phyloP scores from a whole-genome alignment of 352 stramenopile species.

The Pythium rhizo-oryzae region DNA sequence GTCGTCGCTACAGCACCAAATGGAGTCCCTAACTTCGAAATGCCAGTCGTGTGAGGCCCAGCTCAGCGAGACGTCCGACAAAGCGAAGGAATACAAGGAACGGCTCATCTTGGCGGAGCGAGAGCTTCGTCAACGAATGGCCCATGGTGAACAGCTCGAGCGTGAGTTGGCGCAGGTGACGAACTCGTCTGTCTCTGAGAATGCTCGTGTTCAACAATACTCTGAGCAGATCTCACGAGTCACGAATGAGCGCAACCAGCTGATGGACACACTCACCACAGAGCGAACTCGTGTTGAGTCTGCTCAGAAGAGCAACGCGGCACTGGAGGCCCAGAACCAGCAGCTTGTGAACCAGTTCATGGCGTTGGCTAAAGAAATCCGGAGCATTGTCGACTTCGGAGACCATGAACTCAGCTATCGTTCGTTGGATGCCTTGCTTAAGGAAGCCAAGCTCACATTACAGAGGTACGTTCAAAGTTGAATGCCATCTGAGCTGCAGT shows the following conservation, averaged over 20 bases:
- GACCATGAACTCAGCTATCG: constrained; percentile 22
- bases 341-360: constrained; percentile 44
- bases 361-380: constrained; percentile 44
- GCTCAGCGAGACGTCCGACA: constrained; percentile 35
- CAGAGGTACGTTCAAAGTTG: constrained; percentile 31
- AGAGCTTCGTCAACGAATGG: constrained; percentile 33
- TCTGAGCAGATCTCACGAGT: constrained; percentile 44
- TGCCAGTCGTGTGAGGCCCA: constrained; percentile 44
- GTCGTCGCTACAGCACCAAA: constrained; percentile 46
- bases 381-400: constrained; percentile 25
- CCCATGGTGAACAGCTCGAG: constrained; percentile 48
- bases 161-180: constrained; percentile 41
- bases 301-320: constrained; percentile 28
- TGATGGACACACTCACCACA: constrained; percentile 45
- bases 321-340: constrained; percentile 39
- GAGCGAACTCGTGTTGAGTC: constrained; percentile 45
- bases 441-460: constrained; percentile 38
- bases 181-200: constrained; percentile 41
- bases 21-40: constrained; percentile 52
- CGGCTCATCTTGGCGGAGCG: constrained; percentile 31
- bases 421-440: constrained; percentile 31
- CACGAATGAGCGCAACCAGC: constrained; percentile 45
- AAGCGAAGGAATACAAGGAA: constrained; percentile 39
- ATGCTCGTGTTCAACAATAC: constrained; percentile 38
- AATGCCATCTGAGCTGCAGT: too few relatives aligned